phyloP scores from a whole-genome alignment of 2,329 filamentous ascomycete species.

The Lecanosticta acicola region DNA sequence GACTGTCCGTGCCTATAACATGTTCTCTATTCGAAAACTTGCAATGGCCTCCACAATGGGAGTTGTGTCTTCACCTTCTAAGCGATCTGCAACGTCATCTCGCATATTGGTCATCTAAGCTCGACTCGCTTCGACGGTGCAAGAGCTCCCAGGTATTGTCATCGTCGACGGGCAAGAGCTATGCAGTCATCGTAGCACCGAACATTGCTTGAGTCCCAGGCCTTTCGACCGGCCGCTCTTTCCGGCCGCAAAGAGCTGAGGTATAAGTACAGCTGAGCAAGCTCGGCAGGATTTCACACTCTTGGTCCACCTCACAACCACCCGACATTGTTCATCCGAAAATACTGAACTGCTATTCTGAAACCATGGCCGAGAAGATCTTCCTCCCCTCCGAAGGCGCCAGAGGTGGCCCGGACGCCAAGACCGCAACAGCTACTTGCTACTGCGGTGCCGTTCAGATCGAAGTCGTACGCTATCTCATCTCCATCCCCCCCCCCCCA shows the following conservation, averaged over 20 bases:
- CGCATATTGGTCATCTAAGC: not conserved
- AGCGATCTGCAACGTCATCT: not conserved
- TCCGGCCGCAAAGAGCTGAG: too few relatives aligned
- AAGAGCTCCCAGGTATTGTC: not conserved
- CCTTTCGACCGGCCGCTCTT: too few relatives aligned
- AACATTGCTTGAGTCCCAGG: too few relatives aligned
- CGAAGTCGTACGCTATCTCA: slow-evolving; percentile 41
- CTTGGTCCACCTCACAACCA: too few relatives aligned
- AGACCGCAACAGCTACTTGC: slow-evolving; percentile 52
- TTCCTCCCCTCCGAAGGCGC: slow-evolving; percentile 15
- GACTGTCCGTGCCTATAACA: too few relatives aligned
- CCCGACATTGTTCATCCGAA: not conserved
- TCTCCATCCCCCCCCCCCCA: not conserved
- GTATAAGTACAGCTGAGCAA: not conserved
- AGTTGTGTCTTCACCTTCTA: too few relatives aligned
- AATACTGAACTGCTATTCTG: not conserved
- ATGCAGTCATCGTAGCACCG: not conserved
- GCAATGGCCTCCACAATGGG: too few relatives aligned
- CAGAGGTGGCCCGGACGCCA: slow-evolving; percentile 10
- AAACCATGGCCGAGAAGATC: slow-evolving; percentile 8
- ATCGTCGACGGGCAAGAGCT: not conserved
- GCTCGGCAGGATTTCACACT: not conserved
- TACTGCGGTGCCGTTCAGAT: slow-evolving; percentile 55
- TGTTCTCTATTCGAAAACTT: too few relatives aligned
- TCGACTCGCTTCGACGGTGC: not conserved